Base-by-base conservation (phyloP, 2,329 filamentous ascomycete species). In the Thielaviopsis punctulata region DNA sequence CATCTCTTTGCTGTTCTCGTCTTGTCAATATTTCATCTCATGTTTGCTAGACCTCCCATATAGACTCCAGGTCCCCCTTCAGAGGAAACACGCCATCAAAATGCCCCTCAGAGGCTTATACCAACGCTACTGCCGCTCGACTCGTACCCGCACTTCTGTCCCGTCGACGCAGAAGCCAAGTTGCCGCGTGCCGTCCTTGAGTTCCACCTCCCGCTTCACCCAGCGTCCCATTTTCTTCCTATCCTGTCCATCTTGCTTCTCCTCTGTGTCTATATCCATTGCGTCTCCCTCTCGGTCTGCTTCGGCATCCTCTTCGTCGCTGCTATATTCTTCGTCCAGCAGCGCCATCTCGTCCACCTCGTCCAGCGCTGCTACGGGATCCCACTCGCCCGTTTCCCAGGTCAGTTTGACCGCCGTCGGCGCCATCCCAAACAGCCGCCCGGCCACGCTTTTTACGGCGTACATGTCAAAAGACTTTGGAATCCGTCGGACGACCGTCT, bases 321-420 rank as follows among this genome's bases (percentile, higher is more conserved):
- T 74, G 58, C 69, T 72, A 45, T 70, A 70, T 58, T 66, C 69
- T 21, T 73, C 73, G 12, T 59, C 62, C 3, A 62, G 61, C 52
- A 59, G 59, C 24, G 63, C 67, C 45, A 70, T 71, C 51, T 68
- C 73, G 44, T 77, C 77, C 25, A 74, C 73, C 4, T 77, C 73
- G 56, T 79, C 73, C 58, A 79, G 76, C 56, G 76, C 73, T 8
- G 75, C 75, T 0, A 87, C 80, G 0, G 86, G 86, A 64, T 95
- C 87, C 79, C 84, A 86, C 64, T 95, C 89, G 19, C 86, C 86
- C 8, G 88, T 95, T 68, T 95, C 87, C 84, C 86, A 94, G 0
- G 92, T 68, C 48, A 96, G 64, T 41, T 72, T 73, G 55, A 90
- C 68, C 43, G 67, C 67, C 56, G 86, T 70, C 0, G 87, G 84